Conservation (phyloP, 2,329 filamentous ascomycete genomes). For the Rutstroemia sp. region DNA sequence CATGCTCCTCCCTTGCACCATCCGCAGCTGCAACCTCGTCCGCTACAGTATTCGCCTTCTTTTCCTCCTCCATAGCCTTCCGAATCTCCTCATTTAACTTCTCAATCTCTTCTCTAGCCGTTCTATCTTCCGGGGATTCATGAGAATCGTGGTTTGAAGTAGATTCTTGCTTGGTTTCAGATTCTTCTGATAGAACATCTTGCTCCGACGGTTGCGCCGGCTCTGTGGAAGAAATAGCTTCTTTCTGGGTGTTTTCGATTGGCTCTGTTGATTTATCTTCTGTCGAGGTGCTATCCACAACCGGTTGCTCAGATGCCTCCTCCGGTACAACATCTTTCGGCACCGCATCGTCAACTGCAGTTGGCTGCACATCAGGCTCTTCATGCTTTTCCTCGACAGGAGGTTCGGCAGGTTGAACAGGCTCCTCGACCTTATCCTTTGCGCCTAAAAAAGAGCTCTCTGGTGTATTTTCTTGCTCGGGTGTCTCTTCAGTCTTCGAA, state of each 20-base stretch:
- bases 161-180: neutral
- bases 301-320: neutral
- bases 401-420: neutral
- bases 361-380: neutral
- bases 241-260: neutral
- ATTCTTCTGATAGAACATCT: neutral
- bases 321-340: neutral
- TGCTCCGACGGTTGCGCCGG: neutral
- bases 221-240: neutral
- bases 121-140: neutral
- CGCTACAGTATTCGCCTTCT: neutral
- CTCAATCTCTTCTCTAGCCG: constrained; percentile 5
- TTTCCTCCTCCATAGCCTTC: constrained; percentile 7
- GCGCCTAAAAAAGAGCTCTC: too few relatives aligned
- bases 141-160: neutral
- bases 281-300: neutral
- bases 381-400: neutral
- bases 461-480: too few relatives aligned
- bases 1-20: neutral
- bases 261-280: neutral
- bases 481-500: too few relatives aligned
- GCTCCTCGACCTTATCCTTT: neutral
- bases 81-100: constrained; percentile 6
- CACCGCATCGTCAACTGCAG: neutral
- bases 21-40: neutral